Base-by-base conservation (phyloP, 2,329 filamentous ascomycete genomes). In the Coniochaeta prunicola region DNA sequence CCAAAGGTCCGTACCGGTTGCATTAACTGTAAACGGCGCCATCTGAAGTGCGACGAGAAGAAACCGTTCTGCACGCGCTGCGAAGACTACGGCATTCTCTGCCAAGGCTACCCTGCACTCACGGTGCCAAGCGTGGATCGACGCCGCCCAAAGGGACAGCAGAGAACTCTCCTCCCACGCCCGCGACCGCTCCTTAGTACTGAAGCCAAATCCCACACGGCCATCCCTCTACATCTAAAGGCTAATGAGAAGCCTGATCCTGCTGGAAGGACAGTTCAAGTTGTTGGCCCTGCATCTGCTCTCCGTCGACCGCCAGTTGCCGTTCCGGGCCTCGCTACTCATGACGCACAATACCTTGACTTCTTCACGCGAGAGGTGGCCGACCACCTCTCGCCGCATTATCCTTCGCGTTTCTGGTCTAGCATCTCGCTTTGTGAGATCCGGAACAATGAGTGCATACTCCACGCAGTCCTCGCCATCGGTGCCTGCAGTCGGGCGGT, bases 11-110 rank as follows among this genome's bases (percentile, higher is more conserved):
- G 56, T 58, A 61, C 26, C 58, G 63, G 59, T 56, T 66, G 33
- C 69, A 68, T 56, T 67, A 72, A 56, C 62, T 70, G 60, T 71
- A 65, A 63, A 62, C 66, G 59, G 67, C 69, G 53, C 50, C 62
- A 61, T 42, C 61, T 64, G 31, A 66, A 59, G 63, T 67, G 45
- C 53, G 69, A 70, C 57, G 69, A 71, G 58, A 62, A 61, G 30
- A 69, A 69, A 57, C 68, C 68, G 1, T 61, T 62, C 8, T 71
- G 69, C 57, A 57, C 57, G n/a, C 65, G 67, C 53, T 71, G 69
- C 57, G 64, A 70, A 31, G 66, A 67, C 28, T 64, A 68, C 31
- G 64, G 67, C 50, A 63, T 69, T 26, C 64, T 64, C 55, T 71
- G 69, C 57, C 68, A 70, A 38, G 69, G 69, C n/a, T 71, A 71